These are phyloP conservation scores for Chalciporus chontae DNA, from an alignment of 768 basidiomycete species.

Conservation along the genomic window DNA sequence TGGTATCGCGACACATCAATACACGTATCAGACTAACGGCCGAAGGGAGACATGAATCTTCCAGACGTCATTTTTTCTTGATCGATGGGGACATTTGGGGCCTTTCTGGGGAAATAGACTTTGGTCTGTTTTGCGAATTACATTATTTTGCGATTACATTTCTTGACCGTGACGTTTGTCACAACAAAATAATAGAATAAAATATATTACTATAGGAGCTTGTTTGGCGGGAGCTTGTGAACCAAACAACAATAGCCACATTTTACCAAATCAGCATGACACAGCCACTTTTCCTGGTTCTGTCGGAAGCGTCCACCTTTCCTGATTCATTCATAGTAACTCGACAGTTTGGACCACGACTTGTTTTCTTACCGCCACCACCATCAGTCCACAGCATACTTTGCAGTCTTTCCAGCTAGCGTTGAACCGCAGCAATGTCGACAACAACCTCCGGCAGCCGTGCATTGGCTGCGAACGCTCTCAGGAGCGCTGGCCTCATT, in stretches of 20 bases:
- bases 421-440: constrained; percentile 38
- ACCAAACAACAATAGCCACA: constrained; percentile 24
- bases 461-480: constrained; percentile 54
- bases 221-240: constrained; percentile 27
- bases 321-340: constrained; percentile 17
- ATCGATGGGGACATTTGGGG: not conserved
- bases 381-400: not conserved
- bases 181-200: constrained; percentile 7
- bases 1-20: constrained; percentile 36
- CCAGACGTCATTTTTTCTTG: constrained; percentile 3
- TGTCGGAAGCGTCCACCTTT: constrained; percentile 10
- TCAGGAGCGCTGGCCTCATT: constrained; percentile 71
- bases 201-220: constrained; percentile 1
- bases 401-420: not conserved
- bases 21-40: constrained; percentile 47
- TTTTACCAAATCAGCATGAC: constrained; percentile 20
- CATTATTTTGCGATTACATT: constrained; percentile 9
- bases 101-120: not conserved
- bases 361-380: constrained; percentile 19
- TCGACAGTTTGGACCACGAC: constrained; percentile 3
- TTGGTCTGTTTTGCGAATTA: constrained; percentile 11
- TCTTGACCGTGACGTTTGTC: constrained; percentile 19
- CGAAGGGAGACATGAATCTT: constrained; percentile 25
- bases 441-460: constrained; percentile 57
- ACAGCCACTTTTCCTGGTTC: constrained; percentile 17